Conservation (phyloP, 2,329 filamentous ascomycete species). For the Colletotrichum euphorbiae region DNA sequence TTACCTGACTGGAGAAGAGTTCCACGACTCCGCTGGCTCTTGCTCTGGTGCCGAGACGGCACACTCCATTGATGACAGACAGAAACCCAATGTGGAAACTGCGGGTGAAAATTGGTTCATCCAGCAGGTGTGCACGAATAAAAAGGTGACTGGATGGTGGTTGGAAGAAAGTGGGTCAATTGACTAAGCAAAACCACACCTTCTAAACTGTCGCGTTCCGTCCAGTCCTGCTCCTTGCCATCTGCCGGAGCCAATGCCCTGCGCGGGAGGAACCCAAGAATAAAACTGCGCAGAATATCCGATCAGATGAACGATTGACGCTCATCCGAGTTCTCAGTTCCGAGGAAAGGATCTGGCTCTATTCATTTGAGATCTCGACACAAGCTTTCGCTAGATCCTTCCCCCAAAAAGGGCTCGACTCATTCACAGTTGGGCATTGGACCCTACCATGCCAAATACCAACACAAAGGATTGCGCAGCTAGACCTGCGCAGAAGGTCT, state of each 20-base stretch:
- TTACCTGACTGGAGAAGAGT: constrained; percentile 18
- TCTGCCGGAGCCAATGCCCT: too few relatives aligned
- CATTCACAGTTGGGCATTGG: background rate
- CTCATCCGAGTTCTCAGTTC: background rate
- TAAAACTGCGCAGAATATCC: background rate
- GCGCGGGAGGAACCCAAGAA: too few relatives aligned
- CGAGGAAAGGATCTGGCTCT: background rate
- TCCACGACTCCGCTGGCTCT: constrained; percentile 26
- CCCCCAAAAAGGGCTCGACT: background rate
- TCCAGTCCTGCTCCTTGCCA: background rate
- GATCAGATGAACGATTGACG: constrained; percentile 28
- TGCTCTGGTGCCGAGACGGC: constrained; percentile 15
- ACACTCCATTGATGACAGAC: constrained; percentile 25
- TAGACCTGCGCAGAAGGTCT: constrained; percentile 16
- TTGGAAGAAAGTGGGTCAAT: constrained; percentile 3
- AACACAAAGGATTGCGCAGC: background rate
- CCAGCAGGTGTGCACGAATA: too few relatives aligned
- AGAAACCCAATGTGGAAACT: constrained; percentile 26
- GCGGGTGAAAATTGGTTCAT: constrained; percentile 27
- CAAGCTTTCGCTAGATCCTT: background rate
- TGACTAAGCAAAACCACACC: constrained; percentile 20
- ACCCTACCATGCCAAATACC: constrained; percentile 13
- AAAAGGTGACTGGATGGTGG: constrained; percentile 11
- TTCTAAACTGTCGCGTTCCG: background rate
- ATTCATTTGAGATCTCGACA: background rate